Conservation (phyloP, 2,329 filamentous ascomycete species). For the Lasiodiplodia hormozganensis region DNA sequence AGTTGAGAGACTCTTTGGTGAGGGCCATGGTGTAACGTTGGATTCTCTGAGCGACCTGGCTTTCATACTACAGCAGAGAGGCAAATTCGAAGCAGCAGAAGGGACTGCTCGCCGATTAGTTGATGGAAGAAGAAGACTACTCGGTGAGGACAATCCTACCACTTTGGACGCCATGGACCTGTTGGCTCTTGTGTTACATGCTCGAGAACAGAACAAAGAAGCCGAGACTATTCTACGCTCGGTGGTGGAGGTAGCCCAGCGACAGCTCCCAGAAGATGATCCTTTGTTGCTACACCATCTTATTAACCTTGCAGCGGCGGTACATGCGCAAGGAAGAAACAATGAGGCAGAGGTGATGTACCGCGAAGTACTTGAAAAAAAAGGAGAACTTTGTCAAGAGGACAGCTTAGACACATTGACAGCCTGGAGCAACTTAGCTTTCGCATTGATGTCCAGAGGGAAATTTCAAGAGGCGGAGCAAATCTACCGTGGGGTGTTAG, state of each 20-base stretch:
- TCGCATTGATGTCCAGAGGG: background rate
- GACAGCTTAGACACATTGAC: too few relatives aligned
- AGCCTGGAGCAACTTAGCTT: too few relatives aligned
- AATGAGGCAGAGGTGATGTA: background rate
- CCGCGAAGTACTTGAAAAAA: background rate
- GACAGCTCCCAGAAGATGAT: background rate
- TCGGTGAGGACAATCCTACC: slow-evolving; percentile 19
- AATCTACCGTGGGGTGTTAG: background rate
- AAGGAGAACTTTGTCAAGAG: slow-evolving; percentile 24
- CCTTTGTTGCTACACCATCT: background rate
- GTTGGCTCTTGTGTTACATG: background rate
- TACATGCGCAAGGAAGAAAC: background rate
- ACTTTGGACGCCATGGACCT: background rate
- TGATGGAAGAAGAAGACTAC: background rate
- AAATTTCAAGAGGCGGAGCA: background rate
- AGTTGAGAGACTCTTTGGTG: background rate
- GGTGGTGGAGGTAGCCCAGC: background rate
- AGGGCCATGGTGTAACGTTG: background rate
- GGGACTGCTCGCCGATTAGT: background rate
- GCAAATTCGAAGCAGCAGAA: background rate
- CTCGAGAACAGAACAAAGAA: background rate
- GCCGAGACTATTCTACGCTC: background rate
- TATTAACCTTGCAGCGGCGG: background rate
- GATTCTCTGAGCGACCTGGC: background rate
- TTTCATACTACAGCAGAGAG: background rate